Base-by-base conservation (phyloP, 257 asterid species). In the Petunia secreta region DNA sequence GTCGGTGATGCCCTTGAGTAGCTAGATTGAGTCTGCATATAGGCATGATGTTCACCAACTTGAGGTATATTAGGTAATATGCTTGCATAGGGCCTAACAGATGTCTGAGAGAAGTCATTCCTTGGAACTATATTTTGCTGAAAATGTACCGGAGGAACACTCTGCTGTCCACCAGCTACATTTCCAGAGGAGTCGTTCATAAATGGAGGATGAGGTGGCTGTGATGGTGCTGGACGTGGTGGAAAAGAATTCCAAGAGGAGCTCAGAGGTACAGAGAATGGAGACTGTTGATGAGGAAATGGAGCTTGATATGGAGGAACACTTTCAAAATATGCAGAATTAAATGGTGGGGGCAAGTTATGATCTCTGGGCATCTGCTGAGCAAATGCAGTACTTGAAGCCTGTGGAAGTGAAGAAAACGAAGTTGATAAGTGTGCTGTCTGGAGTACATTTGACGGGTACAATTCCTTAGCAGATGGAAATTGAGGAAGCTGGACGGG, bases 231-330 rank as follows among this genome's bases (percentile, higher is more conserved):
- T 60, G 86, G 84, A 14, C 95, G 90, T 7, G 93, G 94, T 53
- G 89, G 91, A 83, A 87, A 75, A 87, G 88, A 85, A 85, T 80
- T 89, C 82, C 91, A 82, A 67, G 85, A 82, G 16, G 88, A 81
- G 69, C 82, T 91, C 69, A 87, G 77, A 43, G 88, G 89, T 69
- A 80, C 84, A 82, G 87, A 82, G 52, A 86, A 88, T 73, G 86
- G 89, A 85, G 92, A 73, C 71, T 84, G 89, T 34, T 89, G 90
- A 80, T 85, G 87, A 86, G 89, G 77, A 75, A 83, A 68, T 58
- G 96, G 91, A 77, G 89, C 87, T 85, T 84, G 93, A 87, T 88
- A 85, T 39, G 84, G 83, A 55, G 88, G 80, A 65, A 43, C 59
- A 66, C 79, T 91, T 68, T 80, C 87, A 63, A 75, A 39, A 57